Percentiles rank a stretch among this genome's conserved stretches.
Evolutionary conservation across 805 yeast genomes (phyloP).

Genomic region (Osmozyma mogii): DNA sequence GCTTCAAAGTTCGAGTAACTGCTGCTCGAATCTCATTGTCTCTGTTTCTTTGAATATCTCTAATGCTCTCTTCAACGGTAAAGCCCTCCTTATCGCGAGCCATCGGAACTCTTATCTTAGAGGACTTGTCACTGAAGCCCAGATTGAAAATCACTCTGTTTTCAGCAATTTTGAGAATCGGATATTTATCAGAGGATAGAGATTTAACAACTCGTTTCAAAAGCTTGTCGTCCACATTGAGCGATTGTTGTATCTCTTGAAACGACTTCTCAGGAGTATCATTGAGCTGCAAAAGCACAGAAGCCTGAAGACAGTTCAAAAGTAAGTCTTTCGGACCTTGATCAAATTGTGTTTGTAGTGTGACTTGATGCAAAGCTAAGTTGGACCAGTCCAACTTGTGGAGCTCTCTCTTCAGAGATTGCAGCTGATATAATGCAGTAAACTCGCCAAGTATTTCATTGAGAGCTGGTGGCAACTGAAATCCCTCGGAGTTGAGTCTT

Average conservation of each 20-base stretch:
- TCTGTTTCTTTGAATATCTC: conserved; percentile 15
- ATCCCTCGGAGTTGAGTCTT: conserved; percentile 10
- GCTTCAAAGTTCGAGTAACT: conserved; percentile 28
- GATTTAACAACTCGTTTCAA: conserved; percentile 22
- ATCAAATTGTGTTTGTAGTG: conserved; percentile 23
- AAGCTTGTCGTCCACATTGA: conserved; percentile 27
- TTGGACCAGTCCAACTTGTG: conserved; percentile 34
- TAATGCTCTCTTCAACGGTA: conserved; percentile 4
- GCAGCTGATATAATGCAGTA: conserved; percentile 11
- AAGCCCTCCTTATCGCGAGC: conserved; percentile 10
- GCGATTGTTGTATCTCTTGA: conserved; percentile 14
- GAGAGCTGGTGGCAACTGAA: conserved; percentile 20
- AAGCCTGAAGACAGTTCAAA: conserved; percentile 39
- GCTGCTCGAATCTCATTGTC: conserved; percentile 21
- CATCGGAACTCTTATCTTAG: conserved; percentile 22
- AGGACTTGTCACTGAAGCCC: conserved; percentile 20
- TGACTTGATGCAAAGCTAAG: conserved; percentile 34
- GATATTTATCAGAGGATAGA: conserved; percentile 23
- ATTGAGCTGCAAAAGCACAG: conserved; percentile 31
- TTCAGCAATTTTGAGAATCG: conserved; percentile 14
- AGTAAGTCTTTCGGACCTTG: conserved; percentile 23
- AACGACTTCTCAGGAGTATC: conserved; percentile 14
- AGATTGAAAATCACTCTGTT: conserved; percentile 13
- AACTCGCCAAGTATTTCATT: conserved; percentile 14
- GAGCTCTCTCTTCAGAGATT: conserved; percentile 15